Percentiles rank a stretch among this genome's conserved stretches.
Conservation (phyloP, 106 monocot species). For the Dendrobium officinale region DNA sequence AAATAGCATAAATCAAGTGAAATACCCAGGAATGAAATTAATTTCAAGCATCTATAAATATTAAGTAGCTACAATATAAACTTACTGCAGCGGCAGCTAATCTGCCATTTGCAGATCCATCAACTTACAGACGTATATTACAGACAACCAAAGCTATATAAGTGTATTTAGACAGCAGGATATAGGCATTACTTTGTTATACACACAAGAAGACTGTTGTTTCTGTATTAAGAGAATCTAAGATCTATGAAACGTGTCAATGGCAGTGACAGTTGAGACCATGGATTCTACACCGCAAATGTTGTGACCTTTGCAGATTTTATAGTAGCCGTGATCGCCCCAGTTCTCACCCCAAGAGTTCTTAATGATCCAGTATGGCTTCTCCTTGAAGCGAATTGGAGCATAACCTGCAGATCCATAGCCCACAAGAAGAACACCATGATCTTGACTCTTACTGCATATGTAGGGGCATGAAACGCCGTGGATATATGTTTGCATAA, state of each 20-base stretch:
- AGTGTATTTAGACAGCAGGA: background rate
- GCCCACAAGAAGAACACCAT: slow-evolving; percentile 87
- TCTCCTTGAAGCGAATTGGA: slow-evolving; percentile 77
- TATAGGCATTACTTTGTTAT: background rate
- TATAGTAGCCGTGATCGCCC: slow-evolving; percentile 91
- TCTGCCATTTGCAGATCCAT: too few relatives aligned
- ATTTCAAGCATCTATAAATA: too few relatives aligned
- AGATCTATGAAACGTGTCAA: background rate
- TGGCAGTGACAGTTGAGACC: slow-evolving; percentile 77
- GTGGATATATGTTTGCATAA: slow-evolving; percentile 87
- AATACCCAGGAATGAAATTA: too few relatives aligned
- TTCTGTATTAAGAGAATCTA: background rate
- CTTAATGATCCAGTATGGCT: slow-evolving; percentile 95
- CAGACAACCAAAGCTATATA: too few relatives aligned
- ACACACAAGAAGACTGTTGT: background rate
- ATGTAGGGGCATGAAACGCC: slow-evolving; percentile 94
- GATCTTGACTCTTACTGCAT: slow-evolving; percentile 61
- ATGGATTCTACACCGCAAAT: slow-evolving; percentile 88
- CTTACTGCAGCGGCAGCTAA: too few relatives aligned
- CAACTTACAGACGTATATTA: too few relatives aligned
- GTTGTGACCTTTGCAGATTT: slow-evolving; percentile 82
- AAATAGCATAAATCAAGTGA: too few relatives aligned
- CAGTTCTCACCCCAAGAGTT: slow-evolving; percentile 96
- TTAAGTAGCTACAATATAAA: too few relatives aligned
- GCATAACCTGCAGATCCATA: slow-evolving; percentile 75